Evolutionary conservation across 2,329 filamentous ascomycete species (phyloP).

Genomic region (Blumeria hordei): DNA sequence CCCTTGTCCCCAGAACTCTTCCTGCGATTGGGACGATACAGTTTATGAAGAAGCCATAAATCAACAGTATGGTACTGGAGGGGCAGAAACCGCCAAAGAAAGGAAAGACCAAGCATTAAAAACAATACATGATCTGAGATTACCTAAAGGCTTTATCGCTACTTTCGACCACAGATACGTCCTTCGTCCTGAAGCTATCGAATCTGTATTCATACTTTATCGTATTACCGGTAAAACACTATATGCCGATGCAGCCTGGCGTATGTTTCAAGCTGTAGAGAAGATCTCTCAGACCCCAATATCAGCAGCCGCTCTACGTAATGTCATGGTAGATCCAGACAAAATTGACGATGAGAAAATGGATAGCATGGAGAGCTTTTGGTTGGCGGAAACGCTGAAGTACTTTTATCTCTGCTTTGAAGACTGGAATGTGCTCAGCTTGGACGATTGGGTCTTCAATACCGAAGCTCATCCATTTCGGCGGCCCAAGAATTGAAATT

Average conservation of each 20-base stretch:
- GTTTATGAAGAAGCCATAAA: conserved; percentile 21
- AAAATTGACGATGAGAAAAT: conserved; percentile 15
- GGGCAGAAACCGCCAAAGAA: conserved; percentile 19
- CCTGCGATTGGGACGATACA: conserved; percentile 18
- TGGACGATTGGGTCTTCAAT: conserved; percentile 34
- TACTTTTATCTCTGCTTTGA: conserved; percentile 30
- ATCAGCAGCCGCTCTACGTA: conserved; percentile 19
- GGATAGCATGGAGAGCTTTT: conserved; percentile 35
- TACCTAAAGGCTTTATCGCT: conserved; percentile 8
- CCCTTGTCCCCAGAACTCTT: conserved; percentile 7
- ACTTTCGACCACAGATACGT: conserved; percentile 20
- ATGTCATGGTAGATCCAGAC: conserved; percentile 18
- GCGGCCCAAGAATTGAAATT: conserved; percentile 3
- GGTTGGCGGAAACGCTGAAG: conserved; percentile 42
- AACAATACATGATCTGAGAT: conserved; percentile 4
- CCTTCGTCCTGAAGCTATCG: conserved; percentile 38
- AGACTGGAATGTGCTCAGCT: conserved; percentile 26
- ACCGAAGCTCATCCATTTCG: conserved; percentile 14
- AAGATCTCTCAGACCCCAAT: conserved; percentile 19
- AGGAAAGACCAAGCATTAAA: conserved; percentile 2
- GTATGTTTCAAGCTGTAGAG: conserved; percentile 24
- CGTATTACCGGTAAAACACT: conserved; percentile 12
- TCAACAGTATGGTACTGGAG: conserved; percentile 22
- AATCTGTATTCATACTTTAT: conserved; percentile 39
- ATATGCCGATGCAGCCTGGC: conserved; percentile 22